A percentile compares a stretch with the other conserved stretches of the same genome.
These are phyloP conservation scores for Diplogelasinospora grovesii DNA, from an alignment of 495 filamentous ascomycete genomes.

Conservation along the genomic window DNA sequence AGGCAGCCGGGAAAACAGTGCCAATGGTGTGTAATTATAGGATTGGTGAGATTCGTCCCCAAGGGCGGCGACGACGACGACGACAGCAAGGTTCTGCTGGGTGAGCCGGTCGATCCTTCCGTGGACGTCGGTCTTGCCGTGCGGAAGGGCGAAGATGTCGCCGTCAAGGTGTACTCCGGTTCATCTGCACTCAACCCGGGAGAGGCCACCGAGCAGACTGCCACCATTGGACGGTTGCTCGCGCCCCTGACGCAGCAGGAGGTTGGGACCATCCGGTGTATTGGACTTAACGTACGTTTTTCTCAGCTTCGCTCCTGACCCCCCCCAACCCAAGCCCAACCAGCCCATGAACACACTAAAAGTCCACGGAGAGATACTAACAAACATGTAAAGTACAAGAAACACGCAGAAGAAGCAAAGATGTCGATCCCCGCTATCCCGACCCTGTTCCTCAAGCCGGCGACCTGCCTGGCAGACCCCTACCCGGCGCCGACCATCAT, in stretches of 20 bases:
- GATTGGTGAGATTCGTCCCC: constrained; percentile 54
- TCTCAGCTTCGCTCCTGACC: too few species aligned
- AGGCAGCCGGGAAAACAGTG: neutral
- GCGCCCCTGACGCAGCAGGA: constrained; percentile 45
- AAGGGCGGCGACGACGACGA: constrained; percentile 43
- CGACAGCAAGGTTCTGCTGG: constrained; percentile 45
- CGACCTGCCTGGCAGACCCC: constrained; percentile 35
- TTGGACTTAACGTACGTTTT: constrained; percentile 38
- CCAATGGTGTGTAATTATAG: constrained; percentile 19
- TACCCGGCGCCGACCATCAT: constrained; percentile 41
- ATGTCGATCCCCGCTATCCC: constrained; percentile 38
- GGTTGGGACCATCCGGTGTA: constrained; percentile 41
- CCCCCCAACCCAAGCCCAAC: too few species aligned
- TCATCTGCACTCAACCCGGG: constrained; percentile 49
- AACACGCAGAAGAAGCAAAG: constrained; percentile 40
- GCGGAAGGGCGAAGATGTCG: constrained; percentile 47
- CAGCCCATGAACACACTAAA: too few species aligned
- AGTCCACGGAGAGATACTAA: constrained; percentile 3
- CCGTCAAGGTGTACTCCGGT: constrained; percentile 49
- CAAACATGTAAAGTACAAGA: constrained; percentile 33
- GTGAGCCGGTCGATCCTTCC: constrained; percentile 46
- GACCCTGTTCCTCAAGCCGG: constrained; percentile 40
- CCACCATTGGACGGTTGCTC: constrained; percentile 46
- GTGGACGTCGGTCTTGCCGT: constrained; percentile 51
- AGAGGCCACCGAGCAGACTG: constrained; percentile 39